These are phyloP conservation scores for Aspergillus chevalieri DNA, from an alignment of 2,329 filamentous ascomycete genomes.

Conservation along the genomic window DNA sequence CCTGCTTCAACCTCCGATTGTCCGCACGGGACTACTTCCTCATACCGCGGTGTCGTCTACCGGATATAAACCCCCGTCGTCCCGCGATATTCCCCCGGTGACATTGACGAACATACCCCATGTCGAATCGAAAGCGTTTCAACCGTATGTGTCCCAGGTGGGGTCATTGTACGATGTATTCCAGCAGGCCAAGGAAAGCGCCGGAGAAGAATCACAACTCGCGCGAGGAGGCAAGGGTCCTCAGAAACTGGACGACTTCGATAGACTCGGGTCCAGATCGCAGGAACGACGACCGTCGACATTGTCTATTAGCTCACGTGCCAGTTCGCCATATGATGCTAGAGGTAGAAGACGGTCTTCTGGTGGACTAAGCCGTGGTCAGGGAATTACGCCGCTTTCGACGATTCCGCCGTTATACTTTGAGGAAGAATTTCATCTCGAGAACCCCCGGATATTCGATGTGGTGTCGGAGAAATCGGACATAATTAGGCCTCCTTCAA, in stretches of 20 bases:
- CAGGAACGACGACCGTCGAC: slow-evolving; percentile 37
- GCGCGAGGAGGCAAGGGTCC: slow-evolving; percentile 40
- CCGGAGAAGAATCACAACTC: slow-evolving; percentile 54
- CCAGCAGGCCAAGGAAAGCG: slow-evolving; percentile 71
- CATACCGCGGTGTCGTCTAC: slow-evolving; percentile 64
- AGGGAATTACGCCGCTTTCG: slow-evolving; percentile 76
- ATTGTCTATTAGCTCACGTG: slow-evolving; percentile 39
- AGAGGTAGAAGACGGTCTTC: slow-evolving; percentile 47
- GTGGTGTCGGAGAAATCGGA: slow-evolving; percentile 94
- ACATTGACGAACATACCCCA: slow-evolving; percentile 81
- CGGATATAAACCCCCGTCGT: slow-evolving; percentile 73
- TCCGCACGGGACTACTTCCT: slow-evolving; percentile 77
- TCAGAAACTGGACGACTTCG: slow-evolving; percentile 44
- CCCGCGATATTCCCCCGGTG: slow-evolving; percentile 87
- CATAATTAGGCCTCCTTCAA: slow-evolving; percentile 69
- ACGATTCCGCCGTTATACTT: slow-evolving; percentile 93
- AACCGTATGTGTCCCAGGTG: slow-evolving; percentile 76
- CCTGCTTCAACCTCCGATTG: slow-evolving; percentile 82
- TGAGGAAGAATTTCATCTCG: slow-evolving; percentile 87
- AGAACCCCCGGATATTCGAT: slow-evolving; percentile 94
- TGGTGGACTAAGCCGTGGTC: slow-evolving; percentile 51
- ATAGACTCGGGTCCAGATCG: slow-evolving; percentile 42
- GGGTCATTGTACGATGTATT: slow-evolving; percentile 85
- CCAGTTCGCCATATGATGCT: slow-evolving; percentile 42
- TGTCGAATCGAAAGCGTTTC: slow-evolving; percentile 73